phyloP scores from a whole-genome alignment of 352 stramenopile genomes.

The Globisporangium barbulae region DNA sequence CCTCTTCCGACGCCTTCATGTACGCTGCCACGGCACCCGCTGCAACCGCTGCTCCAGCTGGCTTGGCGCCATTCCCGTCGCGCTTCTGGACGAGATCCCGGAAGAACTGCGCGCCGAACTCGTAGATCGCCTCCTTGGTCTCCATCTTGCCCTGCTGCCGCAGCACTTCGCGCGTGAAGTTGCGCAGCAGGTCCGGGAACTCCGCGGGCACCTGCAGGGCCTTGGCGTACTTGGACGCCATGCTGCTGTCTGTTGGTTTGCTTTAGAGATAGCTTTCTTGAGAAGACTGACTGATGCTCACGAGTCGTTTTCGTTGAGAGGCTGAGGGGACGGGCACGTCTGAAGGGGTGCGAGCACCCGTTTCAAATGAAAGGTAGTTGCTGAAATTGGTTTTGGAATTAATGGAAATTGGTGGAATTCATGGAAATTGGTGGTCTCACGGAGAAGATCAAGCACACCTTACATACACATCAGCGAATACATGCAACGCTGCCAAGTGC shows the following conservation, averaged over 20 bases:
- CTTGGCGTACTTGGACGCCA: constrained; percentile 87
- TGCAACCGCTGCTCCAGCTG: background rate
- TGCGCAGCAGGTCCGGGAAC: constrained; percentile 72
- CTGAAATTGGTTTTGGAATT: background rate
- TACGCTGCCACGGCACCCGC: constrained; percentile 26
- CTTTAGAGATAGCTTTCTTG: background rate
- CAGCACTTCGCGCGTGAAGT: constrained; percentile 78
- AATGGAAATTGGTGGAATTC: background rate
- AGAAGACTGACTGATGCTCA: background rate
- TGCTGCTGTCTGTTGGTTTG: constrained; percentile 14
- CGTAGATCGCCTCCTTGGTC: constrained; percentile 74
- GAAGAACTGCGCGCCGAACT: constrained; percentile 74
- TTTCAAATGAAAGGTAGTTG: too few relatives aligned
- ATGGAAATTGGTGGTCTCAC: background rate
- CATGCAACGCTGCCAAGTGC: background rate
- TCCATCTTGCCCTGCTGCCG: constrained; percentile 81
- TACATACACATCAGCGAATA: background rate
- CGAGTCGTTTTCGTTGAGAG: background rate
- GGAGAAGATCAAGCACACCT: background rate
- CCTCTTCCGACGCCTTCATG: constrained; percentile 60
- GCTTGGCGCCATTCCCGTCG: constrained; percentile 22
- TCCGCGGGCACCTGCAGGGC: constrained; percentile 64
- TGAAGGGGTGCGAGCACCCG: background rate
- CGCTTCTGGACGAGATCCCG: constrained; percentile 49
- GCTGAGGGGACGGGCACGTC: background rate